Evolutionary conservation across 164 flowering plant genomes (phyloP), one percentile per base, ranked within the genome.

Genomic region (Tetrastigma voinierianum): DNA sequence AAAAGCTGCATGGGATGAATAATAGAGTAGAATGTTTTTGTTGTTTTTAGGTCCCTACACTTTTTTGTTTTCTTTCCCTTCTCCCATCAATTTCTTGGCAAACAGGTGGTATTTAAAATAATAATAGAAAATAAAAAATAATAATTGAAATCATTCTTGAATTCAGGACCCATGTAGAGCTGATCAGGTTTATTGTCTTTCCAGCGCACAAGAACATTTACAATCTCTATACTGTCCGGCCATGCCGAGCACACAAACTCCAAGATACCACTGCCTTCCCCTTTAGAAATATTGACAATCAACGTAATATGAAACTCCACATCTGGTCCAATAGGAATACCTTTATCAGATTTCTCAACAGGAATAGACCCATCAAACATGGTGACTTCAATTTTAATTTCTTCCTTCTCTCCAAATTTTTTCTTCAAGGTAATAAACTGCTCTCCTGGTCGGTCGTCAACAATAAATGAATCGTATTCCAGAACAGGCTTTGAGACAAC

Each of bases 241-340:
- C 90, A 86, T 46, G 83, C 89, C n/a, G n/a, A n/a, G n/a, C 93
- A 84, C 55, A 77, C 63, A 72, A 88, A 76, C 79, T 84, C 84
- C 74, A 88, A 62, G 46, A 79, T 70, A 53, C 75, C 74, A 64
- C 63, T 65, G 2, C 65, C 70, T 20, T 68, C 77, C 13, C 68
- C 78, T 67, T 86, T 88, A 49, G 70, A 55, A 57, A 88, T 76
- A 70, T 72, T 68, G 66, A 86, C 82, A 67, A 86, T 68, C 64
- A 84, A 49, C 16, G 86, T 71, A 63, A 85, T 78, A 67, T 83
- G 88, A 74, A 76, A 78, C 66, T 65, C 49, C 48, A 64, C 67
- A 24, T 81, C 82, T 51, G 81, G 79, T 25, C 15, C 76, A n/a
- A 20, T 16, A 20, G n/a, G 59, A 14, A 58, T 64, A 46, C 44